Evolutionary conservation across 2,329 filamentous ascomycete species (phyloP), one percentile per base, ranked within the genome.

Genomic region (Botrytis porri): DNA sequence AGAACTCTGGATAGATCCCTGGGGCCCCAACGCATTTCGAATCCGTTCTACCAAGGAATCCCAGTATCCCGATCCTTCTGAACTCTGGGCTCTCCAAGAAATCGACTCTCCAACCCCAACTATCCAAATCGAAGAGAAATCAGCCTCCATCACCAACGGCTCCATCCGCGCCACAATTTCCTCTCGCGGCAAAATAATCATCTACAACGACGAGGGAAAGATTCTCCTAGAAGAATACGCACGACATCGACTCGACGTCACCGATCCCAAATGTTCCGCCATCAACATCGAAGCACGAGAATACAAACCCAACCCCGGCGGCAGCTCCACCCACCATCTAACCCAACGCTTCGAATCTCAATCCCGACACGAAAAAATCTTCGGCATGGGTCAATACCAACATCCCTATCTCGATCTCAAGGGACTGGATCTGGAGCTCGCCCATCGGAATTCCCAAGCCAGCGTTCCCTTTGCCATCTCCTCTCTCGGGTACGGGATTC

Each of bases 331-430:
- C 0, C 90, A 88, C 77, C 85, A 88, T 70, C 81, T 91, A 14
- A 90, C 88, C 0, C 82, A 86, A 75, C 84, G 89, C 0, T 85
- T 91, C 70, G 89, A 91, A 78, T 87, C 86, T 1, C 78, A 87
- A 70, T 80, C 86, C 70, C 80, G 82, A 0, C 82, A 86, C 29
- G 89, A 92, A 79, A 88, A 86, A 77, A 86, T 92, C n/a, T 92
- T 85, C 77, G 89, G 89, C 32, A 91, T 91, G 89, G 89, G 89
- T 0, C 89, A 92, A 80, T 91, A 92, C 74, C 89, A 92, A 77
- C 89, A 92, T 76, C 86, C 88, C 0, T 85, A 83, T 69, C 82
- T 92, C n/a, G 84, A 91, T 77, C 83, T 91, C 66, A 91, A 91
- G 76, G 89, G 89, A 0, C 78, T 83, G 0, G 88, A 91, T 73